Base-by-base conservation (phyloP, 345 rosid species). In the Anacardium occidentale region DNA sequence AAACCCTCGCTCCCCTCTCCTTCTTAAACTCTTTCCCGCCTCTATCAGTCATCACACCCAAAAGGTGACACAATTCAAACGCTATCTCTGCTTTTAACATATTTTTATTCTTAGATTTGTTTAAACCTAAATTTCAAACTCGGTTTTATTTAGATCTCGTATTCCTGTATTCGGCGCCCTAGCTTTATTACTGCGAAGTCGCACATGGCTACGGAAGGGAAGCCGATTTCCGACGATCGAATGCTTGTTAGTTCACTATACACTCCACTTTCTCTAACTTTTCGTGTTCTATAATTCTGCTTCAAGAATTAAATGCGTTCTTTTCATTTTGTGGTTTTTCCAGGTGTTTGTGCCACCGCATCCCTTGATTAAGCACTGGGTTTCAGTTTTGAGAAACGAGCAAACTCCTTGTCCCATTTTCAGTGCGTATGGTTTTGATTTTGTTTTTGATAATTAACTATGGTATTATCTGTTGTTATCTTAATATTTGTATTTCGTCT, bases 281-380 rank as follows among this genome's bases (percentile, higher is more conserved):
- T 1, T 17, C 42, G 29, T n/a, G 15, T 21, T 6, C 47, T 29
- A 0, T 8, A 15, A 1, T 3, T 69, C 13, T 1, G 1, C 17
- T 10, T 9, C 8, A 15, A 12, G 13, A 29, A 44, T 10, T 62
- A 5, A 67, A 61, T 69, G 59, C 56, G 59, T 47, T 24, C 18
- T 34, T 59, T 70, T 52, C 18, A 40, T 32, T 48, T 52, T 73
- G 6, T 25, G 63, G 53, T 62, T 64, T 60, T 4, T 65, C 63
- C 85, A 94, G 95, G 97, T 90, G 0, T 88, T 82, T 73, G 98
- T 92, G 84, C 97, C 98, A 20, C 97, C 95, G 0, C 95, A 90
- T 82, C 97, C 97, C 18, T 81, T 92, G 84, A 89, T 94, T 83
- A 92, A 92, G 86, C 98, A 94, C 71, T 92, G 97, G 97, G 84